Percentiles rank a stretch among this genome's conserved stretches.
Evolutionary conservation across 352 stramenopile genomes (phyloP).

Genomic region (Aphanomyces cochlioides): DNA sequence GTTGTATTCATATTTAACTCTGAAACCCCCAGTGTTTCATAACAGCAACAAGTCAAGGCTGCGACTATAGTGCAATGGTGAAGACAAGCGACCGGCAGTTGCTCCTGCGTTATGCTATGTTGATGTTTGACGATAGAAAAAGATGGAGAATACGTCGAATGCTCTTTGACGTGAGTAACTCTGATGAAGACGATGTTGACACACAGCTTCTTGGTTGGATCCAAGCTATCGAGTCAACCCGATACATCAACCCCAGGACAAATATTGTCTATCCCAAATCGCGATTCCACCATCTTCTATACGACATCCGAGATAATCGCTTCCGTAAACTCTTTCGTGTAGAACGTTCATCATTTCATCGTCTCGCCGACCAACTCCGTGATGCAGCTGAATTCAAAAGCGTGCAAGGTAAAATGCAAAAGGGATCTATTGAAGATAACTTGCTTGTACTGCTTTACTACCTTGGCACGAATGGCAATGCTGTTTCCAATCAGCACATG

Average conservation of each 20-base stretch:
- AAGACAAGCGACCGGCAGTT: not conserved
- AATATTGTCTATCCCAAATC: not conserved
- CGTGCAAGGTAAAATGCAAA: not conserved
- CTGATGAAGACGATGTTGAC: not conserved
- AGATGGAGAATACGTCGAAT: not conserved
- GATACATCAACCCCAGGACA: not conserved
- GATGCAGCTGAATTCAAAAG: not conserved
- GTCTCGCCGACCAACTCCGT: not conserved
- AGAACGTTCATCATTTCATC: not conserved
- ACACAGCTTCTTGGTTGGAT: not conserved
- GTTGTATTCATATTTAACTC: not conserved
- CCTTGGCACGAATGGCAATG: conserved; percentile 1
- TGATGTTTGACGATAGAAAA: not conserved
- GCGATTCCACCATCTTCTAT: not conserved
- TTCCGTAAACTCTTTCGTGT: conserved; percentile 8
- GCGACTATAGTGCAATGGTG: conserved; percentile 8
- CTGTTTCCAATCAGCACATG: conserved; percentile 11
- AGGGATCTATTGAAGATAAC: not conserved
- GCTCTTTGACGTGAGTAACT: not conserved
- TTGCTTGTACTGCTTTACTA: not conserved
- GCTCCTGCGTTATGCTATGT: not conserved
- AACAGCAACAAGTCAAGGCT: conserved; percentile 5
- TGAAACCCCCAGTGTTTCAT: not conserved
- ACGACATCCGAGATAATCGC: not conserved
- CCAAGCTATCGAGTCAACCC: not conserved